Evolutionary conservation across 371 early-diverging fungal genomes (phyloP), one percentile per base, ranked within the genome.

Genomic region (Catenaria anguillulae): DNA sequence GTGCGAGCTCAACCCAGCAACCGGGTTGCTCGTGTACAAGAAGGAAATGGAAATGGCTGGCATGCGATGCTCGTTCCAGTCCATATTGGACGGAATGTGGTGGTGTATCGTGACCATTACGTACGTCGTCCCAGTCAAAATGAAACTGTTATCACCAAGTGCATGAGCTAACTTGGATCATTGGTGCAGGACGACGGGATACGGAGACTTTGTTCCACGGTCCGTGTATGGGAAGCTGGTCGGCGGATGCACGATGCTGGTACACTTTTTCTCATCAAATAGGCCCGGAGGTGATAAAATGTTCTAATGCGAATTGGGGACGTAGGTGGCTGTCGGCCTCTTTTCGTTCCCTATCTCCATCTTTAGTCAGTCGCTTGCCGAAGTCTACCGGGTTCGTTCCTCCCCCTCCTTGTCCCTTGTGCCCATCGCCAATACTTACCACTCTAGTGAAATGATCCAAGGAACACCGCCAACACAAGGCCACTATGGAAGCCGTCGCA

Each of bases 291-390:
- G 24, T 12, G n/a, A n/a, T 10, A 1, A 26, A 48, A 19, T 24
- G n/a, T n/a, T n/a, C n/a, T n/a, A n/a, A n/a, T n/a, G n/a, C n/a
- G n/a, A n/a, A n/a, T n/a, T n/a, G n/a, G n/a, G n/a, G n/a, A n/a
- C n/a, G 8, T 1, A 46, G 48, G 12, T 15, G 8, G 59, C 59
- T 15, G 59, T 58, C 26, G 42, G 17, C n/a, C 31, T 58, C 42
- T 58, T 58, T 29, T 58, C 59, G 40, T 58, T 58, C 43, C 59
- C 59, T n/a, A 58, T 58, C 45, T 23, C 59, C 59, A 58, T 58
- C 35, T 58, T 58, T n/a, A 36, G 40, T 17, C 59, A 58, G 4
- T 58, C 59, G 59, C 43, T 58, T 6, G 37, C 59, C 29, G 59
- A 58, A 8, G 59, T 58, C 15, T 58, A 58, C 43, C 59, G 52